Percentiles rank a stretch among this genome's conserved stretches.
Evolutionary conservation across 2,329 filamentous ascomycete species (phyloP).

Genomic region (Aspergillus calidoustus): DNA sequence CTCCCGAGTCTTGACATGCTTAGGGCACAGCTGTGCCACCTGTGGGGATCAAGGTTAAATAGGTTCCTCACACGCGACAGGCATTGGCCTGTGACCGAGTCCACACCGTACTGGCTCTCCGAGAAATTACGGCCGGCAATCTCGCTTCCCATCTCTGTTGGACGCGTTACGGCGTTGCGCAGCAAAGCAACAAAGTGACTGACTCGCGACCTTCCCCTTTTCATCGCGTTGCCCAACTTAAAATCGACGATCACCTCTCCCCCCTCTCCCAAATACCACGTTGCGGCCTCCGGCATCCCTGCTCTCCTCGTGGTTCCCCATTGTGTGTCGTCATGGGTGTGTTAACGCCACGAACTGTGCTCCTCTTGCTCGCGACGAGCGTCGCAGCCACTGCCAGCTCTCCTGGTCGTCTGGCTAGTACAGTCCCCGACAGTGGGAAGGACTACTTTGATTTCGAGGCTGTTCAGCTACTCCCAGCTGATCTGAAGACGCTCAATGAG

Average conservation of each 20-base stretch:
- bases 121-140: background rate
- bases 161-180: background rate
- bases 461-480: constrained; percentile 31
- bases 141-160: background rate
- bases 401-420: background rate
- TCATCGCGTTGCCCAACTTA: background rate
- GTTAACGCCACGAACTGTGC: background rate
- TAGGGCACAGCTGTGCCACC: background rate
- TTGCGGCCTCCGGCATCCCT: background rate
- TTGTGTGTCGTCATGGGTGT: background rate
- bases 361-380: background rate
- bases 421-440: background rate
- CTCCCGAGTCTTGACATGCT: too few species aligned
- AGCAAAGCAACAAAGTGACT: background rate
- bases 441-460: constrained; percentile 22
- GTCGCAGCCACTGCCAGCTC: background rate
- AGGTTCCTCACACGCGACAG: background rate
- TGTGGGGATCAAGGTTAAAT: background rate
- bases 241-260: background rate
- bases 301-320: background rate
- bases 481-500: constrained; percentile 21
- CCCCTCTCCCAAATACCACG: background rate
- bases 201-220: background rate
- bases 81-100: background rate
- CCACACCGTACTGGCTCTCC: background rate